These are phyloP conservation scores for Yarrowia sp. DNA, from an alignment of 805 yeast species.

Conservation along the genomic window DNA sequence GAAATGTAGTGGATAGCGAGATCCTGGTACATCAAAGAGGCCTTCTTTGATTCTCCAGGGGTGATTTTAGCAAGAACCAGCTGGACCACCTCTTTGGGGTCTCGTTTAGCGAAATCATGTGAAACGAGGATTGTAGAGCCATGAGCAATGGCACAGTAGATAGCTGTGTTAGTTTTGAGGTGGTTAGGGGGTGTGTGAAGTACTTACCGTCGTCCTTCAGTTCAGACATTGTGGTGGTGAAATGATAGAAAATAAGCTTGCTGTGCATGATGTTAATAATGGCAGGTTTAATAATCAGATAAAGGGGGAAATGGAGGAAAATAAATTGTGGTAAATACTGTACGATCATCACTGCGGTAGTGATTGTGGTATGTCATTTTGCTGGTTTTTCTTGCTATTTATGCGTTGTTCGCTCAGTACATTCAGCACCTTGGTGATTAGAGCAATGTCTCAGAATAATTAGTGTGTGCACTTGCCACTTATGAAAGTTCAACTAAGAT, in stretches of 20 bases:
- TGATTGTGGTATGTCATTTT: too few relatives aligned
- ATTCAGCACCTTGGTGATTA: too few relatives aligned
- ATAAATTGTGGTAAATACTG: too few relatives aligned
- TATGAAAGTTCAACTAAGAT: too few relatives aligned
- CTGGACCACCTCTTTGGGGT: constrained; percentile 29
- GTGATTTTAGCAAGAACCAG: constrained; percentile 33
- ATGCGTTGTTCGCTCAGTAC: too few relatives aligned
- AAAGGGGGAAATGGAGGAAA: too few relatives aligned
- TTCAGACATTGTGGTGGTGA: constrained; percentile 13
- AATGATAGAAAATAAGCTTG: neutral
- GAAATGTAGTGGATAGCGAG: constrained; percentile 38
- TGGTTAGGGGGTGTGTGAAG: neutral
- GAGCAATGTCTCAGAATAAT: too few relatives aligned
- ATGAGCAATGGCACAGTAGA: constrained; percentile 13
- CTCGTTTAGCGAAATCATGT: constrained; percentile 19
- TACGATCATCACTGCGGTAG: too few relatives aligned
- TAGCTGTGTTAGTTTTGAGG: neutral
- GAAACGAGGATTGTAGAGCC: neutral
- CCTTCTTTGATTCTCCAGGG: constrained; percentile 36
- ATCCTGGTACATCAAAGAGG: constrained; percentile 37
- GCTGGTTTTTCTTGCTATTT: too few relatives aligned
- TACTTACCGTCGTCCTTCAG: constrained; percentile 20
- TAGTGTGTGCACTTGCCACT: too few relatives aligned
- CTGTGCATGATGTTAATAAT: neutral
- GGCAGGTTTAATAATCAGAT: neutral